Conservation (phyloP, 2,329 filamentous ascomycete genomes). For the Fusarium sublunatum region DNA sequence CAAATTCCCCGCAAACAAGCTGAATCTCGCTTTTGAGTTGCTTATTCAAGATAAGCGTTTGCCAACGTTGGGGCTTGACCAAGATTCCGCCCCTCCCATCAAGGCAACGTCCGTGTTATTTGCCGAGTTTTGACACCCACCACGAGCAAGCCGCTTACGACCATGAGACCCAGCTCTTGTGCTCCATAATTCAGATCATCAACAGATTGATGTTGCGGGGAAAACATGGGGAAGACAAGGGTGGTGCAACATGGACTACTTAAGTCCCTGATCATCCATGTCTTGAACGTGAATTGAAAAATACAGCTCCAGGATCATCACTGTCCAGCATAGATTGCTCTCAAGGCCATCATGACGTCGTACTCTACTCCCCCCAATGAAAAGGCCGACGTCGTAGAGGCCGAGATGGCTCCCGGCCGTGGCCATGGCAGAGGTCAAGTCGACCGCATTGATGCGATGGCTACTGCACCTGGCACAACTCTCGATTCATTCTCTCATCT, state of each 20-base stretch:
- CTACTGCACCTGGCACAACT: constrained; percentile 31
- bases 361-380: constrained; percentile 33
- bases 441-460: constrained; percentile 24
- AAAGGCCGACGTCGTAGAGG: constrained; percentile 40
- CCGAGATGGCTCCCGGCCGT: constrained; percentile 30
- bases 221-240: constrained; percentile 34
- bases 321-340: background rate
- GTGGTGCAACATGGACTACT: constrained; percentile 17
- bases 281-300: background rate
- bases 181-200: constrained; percentile 13
- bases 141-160: constrained; percentile 36
- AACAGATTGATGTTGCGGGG: constrained; percentile 23
- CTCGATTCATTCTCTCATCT: constrained; percentile 45
- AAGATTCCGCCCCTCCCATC: constrained; percentile 17
- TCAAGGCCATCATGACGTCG: constrained; percentile 21
- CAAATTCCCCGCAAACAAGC: constrained; percentile 4
- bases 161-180: background rate
- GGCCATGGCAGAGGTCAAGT: constrained; percentile 15
- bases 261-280: constrained; percentile 36
- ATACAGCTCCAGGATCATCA: background rate
- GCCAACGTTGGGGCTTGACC: background rate
- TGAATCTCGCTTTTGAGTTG: constrained; percentile 14
- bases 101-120: constrained; percentile 8
- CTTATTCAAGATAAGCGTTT: constrained; percentile 32
- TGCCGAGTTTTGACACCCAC: constrained; percentile 12